These are phyloP conservation scores for Platanthera guangdongensis DNA, from an alignment of 106 monocot genomes.

Conservation along the genomic window DNA sequence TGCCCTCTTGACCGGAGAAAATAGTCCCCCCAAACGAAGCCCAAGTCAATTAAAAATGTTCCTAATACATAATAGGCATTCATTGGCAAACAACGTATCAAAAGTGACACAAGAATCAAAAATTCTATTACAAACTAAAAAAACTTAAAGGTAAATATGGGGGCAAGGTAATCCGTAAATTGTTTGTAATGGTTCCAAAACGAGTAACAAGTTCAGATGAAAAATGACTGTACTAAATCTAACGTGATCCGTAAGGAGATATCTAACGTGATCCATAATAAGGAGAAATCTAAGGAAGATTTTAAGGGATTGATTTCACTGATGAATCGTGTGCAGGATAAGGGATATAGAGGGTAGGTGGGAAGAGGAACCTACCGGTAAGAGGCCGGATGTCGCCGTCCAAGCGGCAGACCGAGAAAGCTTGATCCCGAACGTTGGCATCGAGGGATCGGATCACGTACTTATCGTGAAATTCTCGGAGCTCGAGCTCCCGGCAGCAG, in stretches of 20 bases:
- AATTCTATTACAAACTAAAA: too few relatives aligned
- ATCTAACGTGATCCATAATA: background rate
- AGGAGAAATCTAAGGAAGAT: background rate
- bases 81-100: background rate
- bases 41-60: background rate
- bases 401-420: constrained; percentile 56
- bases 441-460: constrained; percentile 72
- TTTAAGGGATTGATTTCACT: background rate
- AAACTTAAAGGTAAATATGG: too few relatives aligned
- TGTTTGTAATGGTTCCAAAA: background rate
- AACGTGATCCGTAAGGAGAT: background rate
- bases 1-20: too few relatives aligned
- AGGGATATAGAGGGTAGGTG: background rate
- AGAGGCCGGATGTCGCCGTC: constrained; percentile 39
- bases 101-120: background rate
- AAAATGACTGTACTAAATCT: background rate
- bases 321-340: background rate
- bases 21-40: too few relatives aligned
- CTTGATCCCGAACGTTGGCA: constrained; percentile 32
- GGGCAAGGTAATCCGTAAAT: background rate
- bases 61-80: background rate
- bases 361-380: constrained; percentile 17
- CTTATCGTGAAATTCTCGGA: constrained; percentile 60
- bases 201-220: background rate
- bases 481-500: constrained; percentile 62